Conservation (phyloP, 805 yeast genomes). For the Candida anglica region DNA sequence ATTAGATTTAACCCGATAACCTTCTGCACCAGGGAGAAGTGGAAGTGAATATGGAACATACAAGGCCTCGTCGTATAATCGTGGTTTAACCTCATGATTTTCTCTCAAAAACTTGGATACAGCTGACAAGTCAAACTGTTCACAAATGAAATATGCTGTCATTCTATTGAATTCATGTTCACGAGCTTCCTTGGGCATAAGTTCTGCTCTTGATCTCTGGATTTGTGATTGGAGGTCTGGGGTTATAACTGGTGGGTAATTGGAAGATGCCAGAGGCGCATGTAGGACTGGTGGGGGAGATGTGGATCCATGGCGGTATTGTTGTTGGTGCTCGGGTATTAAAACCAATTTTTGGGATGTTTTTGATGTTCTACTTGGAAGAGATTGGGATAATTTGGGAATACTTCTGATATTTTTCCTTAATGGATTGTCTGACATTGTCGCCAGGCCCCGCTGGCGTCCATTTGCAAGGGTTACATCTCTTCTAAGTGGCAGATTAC, state of each 20-base stretch:
- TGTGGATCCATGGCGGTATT: conserved; percentile 5
- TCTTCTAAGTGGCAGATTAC: no score
- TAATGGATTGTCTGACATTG: no score
- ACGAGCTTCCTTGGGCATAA: conserved; percentile 54
- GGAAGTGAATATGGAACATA: conserved; percentile 90
- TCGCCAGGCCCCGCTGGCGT: no score
- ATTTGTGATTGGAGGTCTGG: conserved; percentile 23
- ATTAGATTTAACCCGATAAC: conserved; percentile 72
- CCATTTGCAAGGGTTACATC: no score
- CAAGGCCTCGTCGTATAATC: conserved; percentile 88
- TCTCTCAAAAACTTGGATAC: conserved; percentile 61
- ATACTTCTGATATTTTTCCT: conserved; percentile 41
- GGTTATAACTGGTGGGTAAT: conserved; percentile 4
- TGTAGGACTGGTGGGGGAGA: conserved; percentile 7
- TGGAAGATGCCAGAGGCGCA: conserved; percentile 7
- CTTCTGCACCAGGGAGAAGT: conserved; percentile 76
- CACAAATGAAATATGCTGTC: conserved; percentile 89
- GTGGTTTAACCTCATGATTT: conserved; percentile 79
- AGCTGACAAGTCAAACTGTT: conserved; percentile 63
- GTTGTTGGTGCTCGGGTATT: conserved; percentile 61
- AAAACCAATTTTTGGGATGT: conserved; percentile 81
- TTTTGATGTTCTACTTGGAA: conserved; percentile 77
- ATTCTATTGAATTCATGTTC: conserved; percentile 72
- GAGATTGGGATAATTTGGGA: conserved; percentile 50
- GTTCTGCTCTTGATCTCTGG: conserved; percentile 49